Base-by-base conservation (phyloP, 2,329 filamentous ascomycete genomes). In the Leptographium radiaticola region DNA sequence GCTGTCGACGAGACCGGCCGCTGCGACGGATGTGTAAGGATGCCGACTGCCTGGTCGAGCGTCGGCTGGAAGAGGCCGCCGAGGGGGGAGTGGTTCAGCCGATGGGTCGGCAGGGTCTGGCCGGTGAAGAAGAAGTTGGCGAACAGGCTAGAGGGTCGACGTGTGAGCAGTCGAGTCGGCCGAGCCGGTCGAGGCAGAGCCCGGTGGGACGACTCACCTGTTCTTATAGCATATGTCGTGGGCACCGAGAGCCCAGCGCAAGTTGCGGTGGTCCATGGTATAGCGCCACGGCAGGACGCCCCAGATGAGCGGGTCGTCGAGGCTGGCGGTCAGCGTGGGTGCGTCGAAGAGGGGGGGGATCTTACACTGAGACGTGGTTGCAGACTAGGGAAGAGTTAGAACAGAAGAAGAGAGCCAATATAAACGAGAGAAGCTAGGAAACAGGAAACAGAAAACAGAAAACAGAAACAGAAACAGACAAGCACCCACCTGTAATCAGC, bases 291-390 rank as follows among this genome's bases (percentile, higher is more conserved):
- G 93, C 5, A 98, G 72, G 39, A 89, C 80, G 18, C 91, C 93
- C 91, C 91, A 98, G 61, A 96, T 83, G 55, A 97, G 71, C 31
- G 93, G 93, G 70, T 98, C 93, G 69, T 98, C 93, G 62, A 97
- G 72, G 56, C 91, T 96, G 66, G 59, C 25, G 46, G 47, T 4
- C 38, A 34, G 38, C 55, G 8, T 45, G 20, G 6, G 31, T 7
- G 36, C 16, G 13, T 6, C 10, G 25, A 9, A 4, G 25, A 40
- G 9, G 36, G 6, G 25, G 25, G n/a, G 9, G 7, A 33, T 67
- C 84, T 18, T 84, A 93, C 87, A 94, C 84, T 67, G 86, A 89
- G 60, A 89, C 79, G 72, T 95, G 89, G 68, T 94, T 95, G 49
- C 86, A 91, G 39, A 93, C 89, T 89, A 18, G 16, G 6, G 55